Evolutionary conservation across 2,329 filamentous ascomycete genomes (phyloP), one percentile per base, ranked within the genome.

Genomic region (Dothideomycetidae sp.): DNA sequence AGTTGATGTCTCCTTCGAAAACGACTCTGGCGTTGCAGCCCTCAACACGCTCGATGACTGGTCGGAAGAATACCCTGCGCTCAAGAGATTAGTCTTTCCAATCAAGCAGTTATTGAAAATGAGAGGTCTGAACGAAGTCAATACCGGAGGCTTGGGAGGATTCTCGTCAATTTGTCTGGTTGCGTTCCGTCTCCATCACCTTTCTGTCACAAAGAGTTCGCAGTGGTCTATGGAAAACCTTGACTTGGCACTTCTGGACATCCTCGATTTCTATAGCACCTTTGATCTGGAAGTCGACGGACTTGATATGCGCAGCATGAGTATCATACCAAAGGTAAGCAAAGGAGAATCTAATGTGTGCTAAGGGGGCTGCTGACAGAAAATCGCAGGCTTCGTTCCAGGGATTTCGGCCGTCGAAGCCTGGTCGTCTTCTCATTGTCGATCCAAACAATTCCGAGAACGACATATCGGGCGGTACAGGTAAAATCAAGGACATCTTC

Each of bases 1-100:
- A 48, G 80, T 96, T 10, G 90, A 98, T 54, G 71, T 98, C 10
- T 96, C 86, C 0, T 94, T 98, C 53, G 88, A 98, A 60, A 96
- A 94, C 52, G 60, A 78, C 23, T 82, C 80, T 29, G 90, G 90
- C 9, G 62, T 94, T 7, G 60, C 70, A 12, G 88, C 90, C 2
- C 79, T 90, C 50, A 62, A 75, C 12, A 94, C 84, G 0, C 93
- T 94, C 54, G 59, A 75, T 37, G 56, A 64, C 0, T 98, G 90
- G 90, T 86, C 81, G 57, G 49, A 64, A 10, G 64, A 78, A 37
- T 93, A 79, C 46, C 86, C 88, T 1, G 75, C 76, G 5, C 86
- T 96, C 82, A 81, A 84, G 0, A 73, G 82, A 29, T 64, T 98
- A 15, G 83, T 93, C 26, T 78, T 84, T 1, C 55, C 96, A 16